phyloP scores from a whole-genome alignment of 2,329 filamentous ascomycete species.

The Talaromyces islandicus region DNA sequence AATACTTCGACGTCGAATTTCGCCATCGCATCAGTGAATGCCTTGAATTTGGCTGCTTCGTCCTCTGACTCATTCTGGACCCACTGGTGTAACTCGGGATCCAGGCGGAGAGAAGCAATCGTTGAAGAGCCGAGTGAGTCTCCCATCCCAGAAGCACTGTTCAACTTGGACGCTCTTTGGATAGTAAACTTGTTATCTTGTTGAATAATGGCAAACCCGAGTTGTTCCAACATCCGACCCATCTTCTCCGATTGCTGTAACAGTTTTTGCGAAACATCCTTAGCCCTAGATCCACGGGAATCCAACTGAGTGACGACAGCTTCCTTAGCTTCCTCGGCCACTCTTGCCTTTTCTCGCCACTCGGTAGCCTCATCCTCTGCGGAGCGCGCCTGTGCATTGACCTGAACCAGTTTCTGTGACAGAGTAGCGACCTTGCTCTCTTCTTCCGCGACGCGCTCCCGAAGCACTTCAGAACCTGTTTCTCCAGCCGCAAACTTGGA shows the following conservation, averaged over 20 bases:
- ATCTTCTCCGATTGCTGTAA: constrained; percentile 80
- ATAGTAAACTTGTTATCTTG: constrained; percentile 68
- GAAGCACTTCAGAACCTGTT: constrained; percentile 72
- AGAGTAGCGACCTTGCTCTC: constrained; percentile 64
- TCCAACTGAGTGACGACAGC: constrained; percentile 53
- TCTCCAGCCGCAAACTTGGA: constrained; percentile 73
- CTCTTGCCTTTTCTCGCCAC: constrained; percentile 55
- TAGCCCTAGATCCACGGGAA: constrained; percentile 64
- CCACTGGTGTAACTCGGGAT: constrained; percentile 77
- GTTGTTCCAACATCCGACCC: constrained; percentile 73
- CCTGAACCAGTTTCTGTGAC: constrained; percentile 64
- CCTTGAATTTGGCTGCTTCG: constrained; percentile 68
- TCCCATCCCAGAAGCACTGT: constrained; percentile 27
- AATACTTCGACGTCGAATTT: constrained; percentile 80
- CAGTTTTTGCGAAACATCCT: constrained; percentile 76
- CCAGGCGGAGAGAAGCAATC: constrained; percentile 38
- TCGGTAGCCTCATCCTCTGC: constrained; percentile 70
- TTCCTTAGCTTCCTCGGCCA: constrained; percentile 25
- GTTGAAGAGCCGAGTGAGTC: constrained; percentile 31
- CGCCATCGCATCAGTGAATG: constrained; percentile 67
- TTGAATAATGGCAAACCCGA: constrained; percentile 76
- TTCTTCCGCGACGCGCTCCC: constrained; percentile 68
- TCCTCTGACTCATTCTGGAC: constrained; percentile 60
- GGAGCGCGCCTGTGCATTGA: constrained; percentile 68
- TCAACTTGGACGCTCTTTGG: constrained; percentile 60